phyloP scores from a whole-genome alignment of 176 grass and related monocot genomes.

The Carex pumila region DNA sequence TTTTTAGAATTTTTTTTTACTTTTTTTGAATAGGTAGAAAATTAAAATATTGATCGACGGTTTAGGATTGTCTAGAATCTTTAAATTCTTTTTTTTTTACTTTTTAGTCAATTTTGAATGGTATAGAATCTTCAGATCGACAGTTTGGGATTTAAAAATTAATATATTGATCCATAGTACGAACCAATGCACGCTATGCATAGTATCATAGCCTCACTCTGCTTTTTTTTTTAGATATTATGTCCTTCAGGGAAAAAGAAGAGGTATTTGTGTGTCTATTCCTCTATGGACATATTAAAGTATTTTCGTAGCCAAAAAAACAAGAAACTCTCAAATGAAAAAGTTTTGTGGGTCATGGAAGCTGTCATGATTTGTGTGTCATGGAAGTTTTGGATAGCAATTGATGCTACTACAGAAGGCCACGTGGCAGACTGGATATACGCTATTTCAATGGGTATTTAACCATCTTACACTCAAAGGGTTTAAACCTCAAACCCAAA shows the following conservation, averaged over 20 bases:
- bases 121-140: too few species aligned
- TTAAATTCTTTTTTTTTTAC: too few species aligned
- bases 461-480: slow-evolving; percentile 85
- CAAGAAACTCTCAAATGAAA: not conserved
- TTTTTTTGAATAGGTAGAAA: too few species aligned
- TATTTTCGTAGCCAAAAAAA: not conserved
- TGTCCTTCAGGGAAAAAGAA: not conserved
- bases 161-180: too few species aligned
- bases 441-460: slow-evolving; percentile 54
- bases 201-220: too few species aligned
- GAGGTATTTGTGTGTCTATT: not conserved
- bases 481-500: slow-evolving; percentile 35
- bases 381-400: slow-evolving; percentile 17
- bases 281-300: not conserved
- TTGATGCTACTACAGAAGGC: slow-evolving; percentile 42
- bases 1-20: too few species aligned
- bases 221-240: not conserved
- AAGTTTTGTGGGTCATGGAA: not conserved
- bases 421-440: slow-evolving; percentile 42
- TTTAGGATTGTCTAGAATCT: too few species aligned
- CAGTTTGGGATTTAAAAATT: too few species aligned
- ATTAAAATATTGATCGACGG: too few species aligned
- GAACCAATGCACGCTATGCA: too few species aligned
- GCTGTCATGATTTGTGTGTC: too few species aligned
- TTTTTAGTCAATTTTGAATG: too few species aligned